phyloP scores from a whole-genome alignment of 306 rosid species.

The Fagus sylvatica region DNA sequence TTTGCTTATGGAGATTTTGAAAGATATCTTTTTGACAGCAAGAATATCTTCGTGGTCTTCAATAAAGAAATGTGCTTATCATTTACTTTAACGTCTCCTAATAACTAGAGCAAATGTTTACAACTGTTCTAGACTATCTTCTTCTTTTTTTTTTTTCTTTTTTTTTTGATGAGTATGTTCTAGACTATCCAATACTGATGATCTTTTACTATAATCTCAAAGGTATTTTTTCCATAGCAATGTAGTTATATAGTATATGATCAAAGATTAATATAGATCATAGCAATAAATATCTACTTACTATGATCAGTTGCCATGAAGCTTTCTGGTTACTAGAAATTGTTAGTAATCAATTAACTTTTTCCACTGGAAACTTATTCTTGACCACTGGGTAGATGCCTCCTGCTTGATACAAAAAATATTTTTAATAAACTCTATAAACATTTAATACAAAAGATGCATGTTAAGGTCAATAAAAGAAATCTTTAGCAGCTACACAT shows the following conservation, averaged over 20 bases:
- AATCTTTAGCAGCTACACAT: neutral
- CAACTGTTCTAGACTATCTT: neutral
- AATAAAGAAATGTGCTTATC: neutral
- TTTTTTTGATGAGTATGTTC: no score
- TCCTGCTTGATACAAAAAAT: neutral
- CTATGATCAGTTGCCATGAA: neutral
- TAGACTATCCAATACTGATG: neutral
- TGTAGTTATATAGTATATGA: neutral
- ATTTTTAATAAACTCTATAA: neutral
- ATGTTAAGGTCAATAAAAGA: neutral
- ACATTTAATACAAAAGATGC: neutral
- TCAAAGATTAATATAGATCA: neutral
- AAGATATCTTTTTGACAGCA: neutral
- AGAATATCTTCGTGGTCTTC: neutral
- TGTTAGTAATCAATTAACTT: neutral
- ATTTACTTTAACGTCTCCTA: neutral
- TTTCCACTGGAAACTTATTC: neutral
- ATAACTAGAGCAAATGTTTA: neutral
- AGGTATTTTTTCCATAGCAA: neutral
- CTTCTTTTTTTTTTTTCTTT: neutral
- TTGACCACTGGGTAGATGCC: neutral
- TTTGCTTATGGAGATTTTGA: neutral
- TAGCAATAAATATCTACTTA: neutral
- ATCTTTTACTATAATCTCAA: neutral
- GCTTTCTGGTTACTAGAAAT: neutral